Conservation (phyloP, 331 rosid species). For the Dryas integrifolia region DNA sequence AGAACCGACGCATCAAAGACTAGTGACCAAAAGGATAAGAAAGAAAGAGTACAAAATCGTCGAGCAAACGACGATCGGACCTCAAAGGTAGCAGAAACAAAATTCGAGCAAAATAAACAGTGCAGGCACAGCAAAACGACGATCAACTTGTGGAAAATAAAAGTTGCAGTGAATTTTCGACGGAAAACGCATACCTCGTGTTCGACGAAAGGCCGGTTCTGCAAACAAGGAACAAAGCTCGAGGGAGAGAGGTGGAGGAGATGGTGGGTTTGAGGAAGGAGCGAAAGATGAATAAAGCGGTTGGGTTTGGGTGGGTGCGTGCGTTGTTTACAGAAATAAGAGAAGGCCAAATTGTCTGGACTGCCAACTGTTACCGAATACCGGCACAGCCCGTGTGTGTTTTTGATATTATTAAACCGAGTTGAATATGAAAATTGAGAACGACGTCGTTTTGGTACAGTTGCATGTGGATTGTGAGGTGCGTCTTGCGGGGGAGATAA, state of each 20-base stretch:
- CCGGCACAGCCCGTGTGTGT: constrained; percentile 35
- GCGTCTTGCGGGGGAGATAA: background rate
- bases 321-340: constrained; percentile 34
- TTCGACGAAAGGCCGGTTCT: constrained; percentile 26
- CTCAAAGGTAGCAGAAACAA: constrained; percentile 3
- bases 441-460: background rate
- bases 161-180: background rate
- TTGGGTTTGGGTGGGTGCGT: constrained; percentile 12
- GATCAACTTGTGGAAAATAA: constrained; percentile 13
- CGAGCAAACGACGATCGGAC: constrained; percentile 27
- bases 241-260: constrained; percentile 5
- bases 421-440: background rate
- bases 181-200: constrained; percentile 31
- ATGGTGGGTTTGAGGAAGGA: constrained; percentile 14
- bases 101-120: constrained; percentile 2
- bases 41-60: constrained; percentile 17
- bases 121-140: background rate
- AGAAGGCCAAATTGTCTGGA: constrained; percentile 47
- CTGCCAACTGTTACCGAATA: constrained; percentile 42
- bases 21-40: constrained; percentile 22
- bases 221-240: constrained; percentile 29
- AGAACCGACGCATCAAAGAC: constrained; percentile 29
- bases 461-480: background rate
- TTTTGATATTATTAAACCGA: background rate
- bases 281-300: constrained; percentile 44